Evolutionary conservation across 352 stramenopile genomes (phyloP).

Genomic region (Elongisporangium anandrum): DNA sequence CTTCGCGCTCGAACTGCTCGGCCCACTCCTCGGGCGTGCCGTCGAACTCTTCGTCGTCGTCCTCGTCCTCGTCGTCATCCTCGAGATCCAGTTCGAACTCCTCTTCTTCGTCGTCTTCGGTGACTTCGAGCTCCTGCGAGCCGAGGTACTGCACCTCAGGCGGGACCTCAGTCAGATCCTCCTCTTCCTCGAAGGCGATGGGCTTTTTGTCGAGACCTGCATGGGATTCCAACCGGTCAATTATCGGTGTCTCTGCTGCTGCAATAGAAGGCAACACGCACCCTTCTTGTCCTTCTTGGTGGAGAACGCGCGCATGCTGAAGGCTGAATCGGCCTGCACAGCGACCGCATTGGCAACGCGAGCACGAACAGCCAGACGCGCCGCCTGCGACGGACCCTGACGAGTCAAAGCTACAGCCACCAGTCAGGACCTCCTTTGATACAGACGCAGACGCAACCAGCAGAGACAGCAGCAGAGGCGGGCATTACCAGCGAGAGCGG

Average conservation of each 20-base stretch:
- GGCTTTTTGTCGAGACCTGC: slow-evolving; percentile 34
- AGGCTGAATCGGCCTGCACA: no score
- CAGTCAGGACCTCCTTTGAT: background rate
- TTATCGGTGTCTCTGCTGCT: no score
- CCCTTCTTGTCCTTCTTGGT: slow-evolving; percentile 60
- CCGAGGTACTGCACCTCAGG: slow-evolving; percentile 62
- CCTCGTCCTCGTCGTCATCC: slow-evolving; percentile 21
- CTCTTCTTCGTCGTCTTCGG: slow-evolving; percentile 27
- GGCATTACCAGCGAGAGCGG: slow-evolving; percentile 42
- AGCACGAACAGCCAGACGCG: slow-evolving; percentile 4
- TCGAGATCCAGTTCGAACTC: slow-evolving; percentile 22
- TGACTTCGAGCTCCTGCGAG: slow-evolving; percentile 34
- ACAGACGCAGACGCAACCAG: background rate
- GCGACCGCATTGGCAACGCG: no score
- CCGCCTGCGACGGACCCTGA: slow-evolving; percentile 10
- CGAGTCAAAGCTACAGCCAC: background rate
- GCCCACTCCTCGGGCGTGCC: slow-evolving; percentile 56
- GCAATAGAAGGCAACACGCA: slow-evolving; percentile 2
- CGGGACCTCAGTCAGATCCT: slow-evolving; percentile 38
- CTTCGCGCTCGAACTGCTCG: slow-evolving; percentile 58
- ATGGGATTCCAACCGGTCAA: no score
- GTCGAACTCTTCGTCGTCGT: slow-evolving; percentile 35
- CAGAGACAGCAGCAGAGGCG: slow-evolving; percentile 8
- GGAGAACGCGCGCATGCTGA: slow-evolving; percentile 24
- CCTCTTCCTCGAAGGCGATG: slow-evolving; percentile 54